These are phyloP conservation scores for Podaxis mareebaensis DNA, from an alignment of 768 basidiomycete species.

Conservation along the genomic window DNA sequence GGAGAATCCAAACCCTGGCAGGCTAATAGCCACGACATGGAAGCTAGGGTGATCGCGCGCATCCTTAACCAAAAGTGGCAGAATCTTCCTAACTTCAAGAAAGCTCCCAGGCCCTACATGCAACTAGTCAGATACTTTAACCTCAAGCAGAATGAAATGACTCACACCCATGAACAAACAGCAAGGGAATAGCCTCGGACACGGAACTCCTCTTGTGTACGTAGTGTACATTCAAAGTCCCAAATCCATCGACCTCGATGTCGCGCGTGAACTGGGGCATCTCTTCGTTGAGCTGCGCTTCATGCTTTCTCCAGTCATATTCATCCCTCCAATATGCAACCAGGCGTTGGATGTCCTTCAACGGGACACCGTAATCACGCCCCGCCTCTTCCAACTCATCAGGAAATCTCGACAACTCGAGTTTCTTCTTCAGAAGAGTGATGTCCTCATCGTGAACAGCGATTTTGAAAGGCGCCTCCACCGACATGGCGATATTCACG, in stretches of 20 bases:
- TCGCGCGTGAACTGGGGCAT: constrained; percentile 57
- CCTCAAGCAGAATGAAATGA: background rate
- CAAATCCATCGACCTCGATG: constrained; percentile 48
- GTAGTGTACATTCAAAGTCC: constrained; percentile 49
- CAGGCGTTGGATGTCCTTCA: constrained; percentile 46
- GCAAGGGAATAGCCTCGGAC: constrained; percentile 40
- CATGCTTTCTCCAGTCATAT: constrained; percentile 55
- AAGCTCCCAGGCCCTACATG: constrained; percentile 61
- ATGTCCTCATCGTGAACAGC: constrained; percentile 37
- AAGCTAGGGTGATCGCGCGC: constrained; percentile 51
- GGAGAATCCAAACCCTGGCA: constrained; percentile 68
- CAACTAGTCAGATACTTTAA: background rate
- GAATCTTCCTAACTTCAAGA: constrained; percentile 56
- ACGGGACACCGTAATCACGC: constrained; percentile 46
- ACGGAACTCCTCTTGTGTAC: constrained; percentile 50
- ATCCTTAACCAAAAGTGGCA: constrained; percentile 49
- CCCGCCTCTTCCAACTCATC: constrained; percentile 40
- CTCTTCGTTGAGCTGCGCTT: constrained; percentile 47
- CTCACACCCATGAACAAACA: constrained; percentile 54
- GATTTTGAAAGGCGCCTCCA: constrained; percentile 40
- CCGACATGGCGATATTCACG: background rate
- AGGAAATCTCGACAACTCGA: constrained; percentile 39
- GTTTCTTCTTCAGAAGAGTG: constrained; percentile 36
- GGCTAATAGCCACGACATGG: constrained; percentile 61
- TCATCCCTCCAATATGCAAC: constrained; percentile 45